Percentiles rank a stretch among this genome's conserved stretches.
Evolutionary conservation across 768 basidiomycete genomes (phyloP).

Genomic region (Naganishia randhawae): DNA sequence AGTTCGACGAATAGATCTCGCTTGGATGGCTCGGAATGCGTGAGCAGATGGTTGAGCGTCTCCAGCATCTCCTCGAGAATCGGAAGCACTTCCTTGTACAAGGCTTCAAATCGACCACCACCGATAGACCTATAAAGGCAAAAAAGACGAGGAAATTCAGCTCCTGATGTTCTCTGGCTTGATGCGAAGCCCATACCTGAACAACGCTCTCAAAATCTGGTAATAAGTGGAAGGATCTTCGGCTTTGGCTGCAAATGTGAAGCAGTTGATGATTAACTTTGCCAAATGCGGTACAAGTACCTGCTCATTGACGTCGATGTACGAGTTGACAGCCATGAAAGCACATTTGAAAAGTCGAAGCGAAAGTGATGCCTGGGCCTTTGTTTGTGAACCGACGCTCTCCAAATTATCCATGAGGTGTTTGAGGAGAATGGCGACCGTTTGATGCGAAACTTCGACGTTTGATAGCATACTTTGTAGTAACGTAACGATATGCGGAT

Average conservation of each 20-base stretch:
- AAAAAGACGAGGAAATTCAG: neutral
- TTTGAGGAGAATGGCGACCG: constrained; percentile 81
- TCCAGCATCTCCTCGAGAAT: constrained; percentile 96
- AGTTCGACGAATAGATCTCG: constrained; percentile 95
- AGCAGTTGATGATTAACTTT: constrained; percentile 91
- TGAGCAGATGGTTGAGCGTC: constrained; percentile 81
- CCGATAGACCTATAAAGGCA: constrained; percentile 53
- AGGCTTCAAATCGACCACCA: constrained; percentile 83
- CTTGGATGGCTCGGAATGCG: constrained; percentile 62
- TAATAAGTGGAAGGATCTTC: constrained; percentile 88
- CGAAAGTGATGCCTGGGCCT: constrained; percentile 72
- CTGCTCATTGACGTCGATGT: constrained; percentile 73
- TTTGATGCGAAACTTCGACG: constrained; percentile 68
- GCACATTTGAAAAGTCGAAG: constrained; percentile 94
- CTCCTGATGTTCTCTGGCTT: neutral
- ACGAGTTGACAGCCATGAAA: constrained; percentile 75
- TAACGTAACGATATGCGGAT: constrained; percentile 74
- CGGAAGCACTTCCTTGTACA: constrained; percentile 94
- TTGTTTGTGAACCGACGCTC: constrained; percentile 70
- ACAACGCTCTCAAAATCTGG: constrained; percentile 82
- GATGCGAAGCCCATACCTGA: constrained; percentile 70
- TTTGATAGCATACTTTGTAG: constrained; percentile 77
- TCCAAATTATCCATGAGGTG: constrained; percentile 79
- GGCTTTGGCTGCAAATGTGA: constrained; percentile 87
- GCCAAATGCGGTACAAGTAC: constrained; percentile 90